A percentile compares a stretch with the other conserved stretches of the same genome.
Evolutionary conservation across 768 basidiomycete genomes (phyloP).

Genomic region (Kwoniella dendrophila): DNA sequence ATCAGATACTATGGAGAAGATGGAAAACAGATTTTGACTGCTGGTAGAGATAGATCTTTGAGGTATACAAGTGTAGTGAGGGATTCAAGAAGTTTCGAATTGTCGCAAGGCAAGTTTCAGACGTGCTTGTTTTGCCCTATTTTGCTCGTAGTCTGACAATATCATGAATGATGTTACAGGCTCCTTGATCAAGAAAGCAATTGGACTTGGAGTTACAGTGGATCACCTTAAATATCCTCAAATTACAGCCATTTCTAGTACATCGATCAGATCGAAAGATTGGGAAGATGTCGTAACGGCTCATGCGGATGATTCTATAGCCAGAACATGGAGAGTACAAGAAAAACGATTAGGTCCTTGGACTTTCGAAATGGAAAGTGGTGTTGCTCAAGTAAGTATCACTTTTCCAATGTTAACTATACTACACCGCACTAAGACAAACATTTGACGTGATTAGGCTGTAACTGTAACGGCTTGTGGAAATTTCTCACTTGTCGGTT

Average conservation of each 20-base stretch:
- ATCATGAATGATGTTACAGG: conserved; percentile 60
- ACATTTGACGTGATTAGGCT: conserved; percentile 53
- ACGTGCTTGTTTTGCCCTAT: not conserved
- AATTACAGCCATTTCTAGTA: conserved; percentile 75
- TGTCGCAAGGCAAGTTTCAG: conserved; percentile 74
- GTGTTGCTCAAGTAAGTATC: conserved; percentile 70
- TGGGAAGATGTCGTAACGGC: conserved; percentile 98
- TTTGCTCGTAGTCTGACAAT: not conserved
- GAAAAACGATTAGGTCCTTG: conserved; percentile 80
- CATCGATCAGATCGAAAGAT: conserved; percentile 79
- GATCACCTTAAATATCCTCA: conserved; percentile 82
- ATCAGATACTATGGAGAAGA: conserved; percentile 97
- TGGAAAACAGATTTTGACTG: conserved; percentile 89
- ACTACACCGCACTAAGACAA: too few species aligned
- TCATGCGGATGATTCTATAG: conserved; percentile 78
- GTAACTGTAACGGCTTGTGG: conserved; percentile 92
- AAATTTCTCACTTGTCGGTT: conserved; percentile 86
- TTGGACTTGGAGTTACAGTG: conserved; percentile 72
- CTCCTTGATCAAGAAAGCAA: conserved; percentile 78
- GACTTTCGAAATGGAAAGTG: conserved; percentile 66
- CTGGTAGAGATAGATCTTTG: conserved; percentile 77
- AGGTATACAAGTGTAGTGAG: conserved; percentile 89
- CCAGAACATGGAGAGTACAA: conserved; percentile 83
- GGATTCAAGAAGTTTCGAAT: conserved; percentile 89
- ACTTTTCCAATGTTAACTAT: too few species aligned